Evolutionary conservation across 2,329 filamentous ascomycete species (phyloP), one percentile per base, ranked within the genome.

Genomic region (Penicillium freii): DNA sequence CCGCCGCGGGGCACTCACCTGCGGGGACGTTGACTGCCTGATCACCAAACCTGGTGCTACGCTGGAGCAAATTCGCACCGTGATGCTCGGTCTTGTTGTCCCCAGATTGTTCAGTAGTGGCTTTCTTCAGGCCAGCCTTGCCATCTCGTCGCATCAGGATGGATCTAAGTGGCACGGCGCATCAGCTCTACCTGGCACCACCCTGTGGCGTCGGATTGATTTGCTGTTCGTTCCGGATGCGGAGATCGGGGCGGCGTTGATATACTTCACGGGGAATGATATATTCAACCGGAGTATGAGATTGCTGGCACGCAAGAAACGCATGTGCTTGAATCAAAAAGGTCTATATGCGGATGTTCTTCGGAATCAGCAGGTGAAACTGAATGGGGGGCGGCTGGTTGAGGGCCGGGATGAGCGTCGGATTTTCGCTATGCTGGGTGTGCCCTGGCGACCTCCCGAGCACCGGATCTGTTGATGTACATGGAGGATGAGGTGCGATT

Each of bases 181-280:
- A 51, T 94, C 89, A 39, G 84, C 87, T 11, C 78, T 96, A 0
- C 88, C 90, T 0, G 66, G 49, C 38, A 78, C 69, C 60, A 78
- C 78, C 0, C 71, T 83, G 0, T 96, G 91, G 92, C 83, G 92
- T 9, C 84, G 92, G 2, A 88, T 97, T 59, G 92, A 97, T 70
- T 83, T 97, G 21, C 78, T 97, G 1, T 82, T 95, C 4, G 92
- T 96, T 0, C 92, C 92, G 0, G 86, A 87, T 64, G 79, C 83
- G 2, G 87, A 96, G 73, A 81, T 91, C 50, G 93, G 93, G 1
- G 92, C 90, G 0, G 92, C 92, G 0, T 72, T 97, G 60, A 83
- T 97, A n/a, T 97, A 97, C 70, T 97, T 97, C 69, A 97, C 93
- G 0, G 93, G 93, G 1, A 94, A 97, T 65, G 92, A 96, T 70